Conservation (phyloP, 2,329 filamentous ascomycete species). For the Curvularia spicifera region DNA sequence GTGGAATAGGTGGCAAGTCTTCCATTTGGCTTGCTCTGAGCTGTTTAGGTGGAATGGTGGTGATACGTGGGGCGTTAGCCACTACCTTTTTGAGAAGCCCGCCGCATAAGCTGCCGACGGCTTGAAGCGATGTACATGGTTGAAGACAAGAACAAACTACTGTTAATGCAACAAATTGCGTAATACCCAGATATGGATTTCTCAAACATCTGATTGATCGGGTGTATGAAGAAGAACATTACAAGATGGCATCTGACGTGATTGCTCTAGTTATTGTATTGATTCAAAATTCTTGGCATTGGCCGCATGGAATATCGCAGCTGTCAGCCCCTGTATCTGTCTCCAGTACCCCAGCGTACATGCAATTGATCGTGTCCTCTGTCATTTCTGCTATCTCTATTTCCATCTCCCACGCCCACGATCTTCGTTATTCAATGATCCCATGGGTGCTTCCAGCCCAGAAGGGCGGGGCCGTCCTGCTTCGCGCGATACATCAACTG, state of each 20-base stretch:
- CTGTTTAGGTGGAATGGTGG: conserved; percentile 70
- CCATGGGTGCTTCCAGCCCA: conserved; percentile 87
- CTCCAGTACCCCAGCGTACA: neutral
- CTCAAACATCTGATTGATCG: neutral
- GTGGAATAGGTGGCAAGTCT: conserved; percentile 75
- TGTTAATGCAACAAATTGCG: neutral
- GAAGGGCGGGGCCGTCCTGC: conserved; percentile 88
- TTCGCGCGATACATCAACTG: conserved; percentile 96
- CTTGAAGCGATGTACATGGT: neutral
- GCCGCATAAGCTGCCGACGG: neutral
- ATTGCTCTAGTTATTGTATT: conserved; percentile 2
- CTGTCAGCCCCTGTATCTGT: neutral
- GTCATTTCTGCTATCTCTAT: neutral
- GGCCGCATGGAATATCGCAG: neutral
- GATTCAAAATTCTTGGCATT: conserved; percentile 7
- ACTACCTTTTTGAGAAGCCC: conserved; percentile 70
- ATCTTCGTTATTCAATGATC: conserved; percentile 38
- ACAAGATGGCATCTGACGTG: neutral
- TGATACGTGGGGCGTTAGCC: conserved; percentile 71
- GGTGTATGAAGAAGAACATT: neutral
- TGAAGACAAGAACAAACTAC: neutral
- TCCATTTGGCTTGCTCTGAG: conserved; percentile 74
- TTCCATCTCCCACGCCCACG: neutral
- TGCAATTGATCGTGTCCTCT: neutral
- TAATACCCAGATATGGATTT: neutral